Conservation (phyloP, 2,329 filamentous ascomycete species). For the Pseudofabraea citricarpa region DNA sequence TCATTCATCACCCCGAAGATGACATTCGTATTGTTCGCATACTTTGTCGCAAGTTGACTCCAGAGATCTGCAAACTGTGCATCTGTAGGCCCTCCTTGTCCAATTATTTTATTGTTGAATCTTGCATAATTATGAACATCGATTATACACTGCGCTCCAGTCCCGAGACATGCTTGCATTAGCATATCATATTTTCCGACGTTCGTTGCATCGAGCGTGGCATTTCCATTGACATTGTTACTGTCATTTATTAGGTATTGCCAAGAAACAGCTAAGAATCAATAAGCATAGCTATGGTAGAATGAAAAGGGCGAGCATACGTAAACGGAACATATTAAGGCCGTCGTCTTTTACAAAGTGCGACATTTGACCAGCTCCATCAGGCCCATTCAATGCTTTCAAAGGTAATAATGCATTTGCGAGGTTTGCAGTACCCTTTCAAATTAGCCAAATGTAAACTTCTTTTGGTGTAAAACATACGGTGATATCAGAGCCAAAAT, state of each 20-base stretch:
- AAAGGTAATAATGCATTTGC: constrained; percentile 12
- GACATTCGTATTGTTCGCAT: constrained; percentile 47
- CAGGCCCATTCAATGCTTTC: constrained; percentile 18
- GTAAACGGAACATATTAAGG: constrained; percentile 53
- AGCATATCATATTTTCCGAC: constrained; percentile 48
- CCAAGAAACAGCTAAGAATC: constrained; percentile 44
- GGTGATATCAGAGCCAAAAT: constrained; percentile 19
- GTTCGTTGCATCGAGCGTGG: constrained; percentile 42
- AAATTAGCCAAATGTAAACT: too few relatives aligned
- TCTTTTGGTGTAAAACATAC: constrained; percentile 7
- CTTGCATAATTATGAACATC: constrained; percentile 55
- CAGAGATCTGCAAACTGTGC: constrained; percentile 54
- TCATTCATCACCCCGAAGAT: constrained; percentile 68
- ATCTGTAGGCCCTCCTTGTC: constrained; percentile 59
- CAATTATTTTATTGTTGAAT: constrained; percentile 58
- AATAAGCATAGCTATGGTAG: constrained; percentile 13
- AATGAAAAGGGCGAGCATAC: not conserved
- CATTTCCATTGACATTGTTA: constrained; percentile 34
- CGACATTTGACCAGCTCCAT: constrained; percentile 24
- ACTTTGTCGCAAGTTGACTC: constrained; percentile 53
- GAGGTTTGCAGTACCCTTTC: constrained; percentile 11
- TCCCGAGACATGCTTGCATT: constrained; percentile 49
- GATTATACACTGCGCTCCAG: constrained; percentile 54
- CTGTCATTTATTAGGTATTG: constrained; percentile 52
- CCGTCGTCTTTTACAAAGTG: constrained; percentile 47